A percentile compares a stretch with the other conserved stretches of the same genome.
phyloP scores from a whole-genome alignment of 169 alveolate species.

The Eimeria falciformis region DNA sequence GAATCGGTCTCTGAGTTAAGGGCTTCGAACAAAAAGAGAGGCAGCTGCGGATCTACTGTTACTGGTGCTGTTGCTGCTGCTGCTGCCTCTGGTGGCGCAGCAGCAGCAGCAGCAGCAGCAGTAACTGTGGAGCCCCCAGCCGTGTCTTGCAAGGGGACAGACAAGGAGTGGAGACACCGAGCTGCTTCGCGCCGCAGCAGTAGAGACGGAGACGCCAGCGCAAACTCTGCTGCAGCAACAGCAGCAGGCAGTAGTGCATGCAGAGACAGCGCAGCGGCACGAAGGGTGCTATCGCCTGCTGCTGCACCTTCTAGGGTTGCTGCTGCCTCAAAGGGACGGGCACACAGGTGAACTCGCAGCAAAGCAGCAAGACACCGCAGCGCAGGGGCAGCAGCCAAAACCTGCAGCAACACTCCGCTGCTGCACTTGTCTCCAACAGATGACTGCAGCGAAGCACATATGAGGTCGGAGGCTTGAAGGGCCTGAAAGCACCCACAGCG shows the following conservation, averaged over 20 bases:
- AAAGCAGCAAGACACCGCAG: constrained; percentile 59
- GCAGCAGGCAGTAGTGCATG: constrained; percentile 36
- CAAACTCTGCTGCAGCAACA: constrained; percentile 48
- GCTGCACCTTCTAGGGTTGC: neutral
- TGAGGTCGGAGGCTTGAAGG: constrained; percentile 21
- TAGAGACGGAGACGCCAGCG: constrained; percentile 42
- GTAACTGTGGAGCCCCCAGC: constrained; percentile 13
- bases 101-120: constrained; percentile 46
- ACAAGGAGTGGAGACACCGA: constrained; percentile 24
- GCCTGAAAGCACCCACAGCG: constrained; percentile 44
- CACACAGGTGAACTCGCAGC: constrained; percentile 35
- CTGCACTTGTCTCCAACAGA: constrained; percentile 23
- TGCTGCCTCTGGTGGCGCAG: constrained; percentile 18
- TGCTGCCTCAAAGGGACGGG: neutral
- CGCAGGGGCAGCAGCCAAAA: constrained; percentile 40
- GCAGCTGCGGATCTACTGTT: constrained; percentile 55
- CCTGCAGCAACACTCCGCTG: constrained; percentile 26
- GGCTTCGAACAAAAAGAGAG: constrained; percentile 35
- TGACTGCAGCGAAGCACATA: neutral
- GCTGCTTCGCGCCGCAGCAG: constrained; percentile 58
- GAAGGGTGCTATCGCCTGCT: neutral
- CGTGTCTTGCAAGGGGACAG: constrained; percentile 19
- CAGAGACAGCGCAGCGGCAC: constrained; percentile 54
- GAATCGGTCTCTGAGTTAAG: constrained; percentile 46
- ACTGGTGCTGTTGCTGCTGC: constrained; percentile 62